Base-by-base conservation (phyloP, 441 rosid genomes). In the Jatropha multifida region DNA sequence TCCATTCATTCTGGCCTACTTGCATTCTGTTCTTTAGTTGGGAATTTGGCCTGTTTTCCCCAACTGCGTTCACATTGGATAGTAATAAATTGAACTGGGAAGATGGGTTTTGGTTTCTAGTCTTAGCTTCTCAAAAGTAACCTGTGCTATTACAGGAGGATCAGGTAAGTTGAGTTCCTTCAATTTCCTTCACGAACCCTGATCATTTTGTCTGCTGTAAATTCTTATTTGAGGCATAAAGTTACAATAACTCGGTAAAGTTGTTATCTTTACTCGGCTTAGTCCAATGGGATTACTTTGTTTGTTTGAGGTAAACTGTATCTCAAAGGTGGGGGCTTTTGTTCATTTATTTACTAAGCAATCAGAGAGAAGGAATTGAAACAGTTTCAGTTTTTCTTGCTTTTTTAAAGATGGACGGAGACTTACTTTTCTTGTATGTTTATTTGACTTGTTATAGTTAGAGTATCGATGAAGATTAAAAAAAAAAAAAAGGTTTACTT, bases 381-480 rank as follows among this genome's bases (percentile, higher is more conserved):
- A 60, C 77, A 8, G 73, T 79, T 78, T 27, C 67, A 58, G 76
- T 74, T 83, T 84, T 79, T 77, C 73, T 46, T 55, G 74, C 46
- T 63, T 74, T 72, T 52, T 15, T 69, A 51, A 63, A 71, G 80
- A 75, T 67, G 71, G 20, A 62, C 58, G 70, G 68, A 37, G 54
- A 75, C 65, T 55, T 46, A 38, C 73, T 69, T 68, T 52, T 44
- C 65, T 27, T 20, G 41, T 68, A 15, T 49, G 64, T 72, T 68
- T 74, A 64, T 55, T 49, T 73, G 56, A 55, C 32, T 68, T 38
- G 13, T 42, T 77, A 42, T 17, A 74, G 48, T 61, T 74, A 32
- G 79, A 76, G 83, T 80, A 71, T 82, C 61, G 76, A 44, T 72
- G 84, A 84, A 81, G 87, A 84, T 81, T 85, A 80, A 79, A 75